Percentiles rank a stretch among this genome's conserved stretches.
These are phyloP conservation scores for Schizochytrium sp. DNA, from an alignment of 108 stramenopile genomes.

Conservation along the genomic window DNA sequence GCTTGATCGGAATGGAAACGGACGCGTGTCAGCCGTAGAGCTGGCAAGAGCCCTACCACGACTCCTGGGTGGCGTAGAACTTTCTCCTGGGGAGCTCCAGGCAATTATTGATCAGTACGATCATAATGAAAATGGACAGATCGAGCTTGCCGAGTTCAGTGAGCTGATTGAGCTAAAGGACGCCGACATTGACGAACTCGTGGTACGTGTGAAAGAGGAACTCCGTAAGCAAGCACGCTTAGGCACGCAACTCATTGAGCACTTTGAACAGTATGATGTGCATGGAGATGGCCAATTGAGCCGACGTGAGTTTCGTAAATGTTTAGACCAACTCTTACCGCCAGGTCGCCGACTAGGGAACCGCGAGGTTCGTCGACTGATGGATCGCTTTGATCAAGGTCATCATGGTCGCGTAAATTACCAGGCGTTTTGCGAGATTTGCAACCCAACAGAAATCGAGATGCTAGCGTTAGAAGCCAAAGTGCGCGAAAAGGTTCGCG, in stretches of 20 bases:
- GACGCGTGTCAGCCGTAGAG: background rate
- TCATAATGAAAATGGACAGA: background rate
- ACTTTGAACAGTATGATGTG: slow-evolving; percentile 7
- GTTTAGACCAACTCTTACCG: slow-evolving; percentile 42
- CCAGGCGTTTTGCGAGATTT: slow-evolving; percentile 36
- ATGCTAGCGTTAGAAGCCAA: slow-evolving; percentile 48
- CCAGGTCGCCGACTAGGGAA: background rate
- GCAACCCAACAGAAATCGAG: slow-evolving; percentile 36
- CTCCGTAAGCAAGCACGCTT: slow-evolving; percentile 55
- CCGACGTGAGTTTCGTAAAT: slow-evolving; percentile 47
- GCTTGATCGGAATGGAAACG: slow-evolving; percentile 37
- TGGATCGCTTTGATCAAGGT: slow-evolving; percentile 23
- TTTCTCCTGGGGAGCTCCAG: slow-evolving; percentile 33
- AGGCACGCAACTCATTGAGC: slow-evolving; percentile 10
- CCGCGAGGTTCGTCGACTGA: slow-evolving; percentile 26
- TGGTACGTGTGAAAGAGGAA: slow-evolving; percentile 48
- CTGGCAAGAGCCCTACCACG: slow-evolving; percentile 26
- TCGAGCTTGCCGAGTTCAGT: background rate
- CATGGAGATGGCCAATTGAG: slow-evolving; percentile 14
- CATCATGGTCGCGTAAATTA: slow-evolving; percentile 15
- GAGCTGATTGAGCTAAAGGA: slow-evolving; percentile 17
- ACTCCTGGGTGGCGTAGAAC: slow-evolving; percentile 3
- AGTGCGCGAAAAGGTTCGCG: slow-evolving; percentile 39
- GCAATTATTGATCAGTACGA: slow-evolving; percentile 25
- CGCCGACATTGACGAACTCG: slow-evolving; percentile 21